Base-by-base conservation (phyloP, 129 eudicot genomes). In the Deinandra increscens region DNA sequence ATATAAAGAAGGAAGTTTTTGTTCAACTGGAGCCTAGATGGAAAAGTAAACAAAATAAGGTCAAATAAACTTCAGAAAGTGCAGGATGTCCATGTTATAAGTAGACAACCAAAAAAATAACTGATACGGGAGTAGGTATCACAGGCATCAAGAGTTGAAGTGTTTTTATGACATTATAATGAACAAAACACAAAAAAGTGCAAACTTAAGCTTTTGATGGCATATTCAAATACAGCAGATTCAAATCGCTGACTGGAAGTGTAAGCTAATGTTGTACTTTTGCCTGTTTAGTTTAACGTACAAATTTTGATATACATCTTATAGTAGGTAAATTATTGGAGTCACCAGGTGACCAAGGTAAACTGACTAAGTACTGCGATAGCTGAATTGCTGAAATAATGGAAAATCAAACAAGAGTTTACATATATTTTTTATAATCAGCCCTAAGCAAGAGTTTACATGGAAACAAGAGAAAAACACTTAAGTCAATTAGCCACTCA, bases 1-100 rank as follows among this genome's bases (percentile, higher is more conserved):
- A 73, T 94, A 94, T 58, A 94, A 74, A 69, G 93, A 83, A 15
- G 99, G 97, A 66, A 94, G 78, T 61, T 94, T 94, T 49, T 89
- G 97, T 31, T 94, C 97, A 71, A 78, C 91, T 37, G 96, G 84
- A 51, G 79, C 99, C 97, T 94, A 82, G 31, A 71, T 70, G 51
- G 49, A 19, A 77, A 77, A 69, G 70, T 23, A 63, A 69, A 60
- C 75, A 60, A 26, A 59, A 62, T 39, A 70, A 62, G 49, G 17
- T 69, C 43, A 61, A 4, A 68, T 45, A 68, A 65, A 31, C 12
- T 26, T 39, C 38, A 37, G 37, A 60, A 56, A 17, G 19, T 15
- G 66, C 26, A 45, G 9, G 15, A 48, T 49, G 36, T 44, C 48
- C 69, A 62, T 34, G 31, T 23, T 31, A 72, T 22, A 26, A 61